Conservation (phyloP, 2,329 filamentous ascomycete species). For the Orbilia brochopaga region DNA sequence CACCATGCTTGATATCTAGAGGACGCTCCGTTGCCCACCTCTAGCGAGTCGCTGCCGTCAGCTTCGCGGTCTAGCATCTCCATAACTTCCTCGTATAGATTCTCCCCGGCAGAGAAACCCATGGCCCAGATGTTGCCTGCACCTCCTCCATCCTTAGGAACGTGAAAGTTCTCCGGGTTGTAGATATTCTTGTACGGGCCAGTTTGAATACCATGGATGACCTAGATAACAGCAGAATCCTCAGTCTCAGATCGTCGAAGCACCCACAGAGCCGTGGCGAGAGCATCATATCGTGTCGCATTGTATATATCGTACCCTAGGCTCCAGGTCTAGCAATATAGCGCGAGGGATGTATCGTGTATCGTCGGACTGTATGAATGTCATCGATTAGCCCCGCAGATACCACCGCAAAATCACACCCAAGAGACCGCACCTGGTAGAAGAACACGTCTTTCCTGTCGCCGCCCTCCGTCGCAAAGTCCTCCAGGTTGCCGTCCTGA, state of each 20-base stretch:
- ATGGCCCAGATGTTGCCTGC: constrained; percentile 99
- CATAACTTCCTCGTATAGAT: constrained; percentile 85
- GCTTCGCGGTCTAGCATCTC: constrained; percentile 99
- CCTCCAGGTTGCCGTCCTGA: constrained; percentile 93
- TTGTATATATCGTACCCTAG: constrained; percentile 66
- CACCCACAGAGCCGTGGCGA: background rate
- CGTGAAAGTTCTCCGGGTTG: constrained; percentile 98
- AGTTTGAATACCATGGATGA: constrained; percentile 89
- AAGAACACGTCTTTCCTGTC: constrained; percentile 99
- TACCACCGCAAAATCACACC: background rate
- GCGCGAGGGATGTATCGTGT: constrained; percentile 96
- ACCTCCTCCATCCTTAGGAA: constrained; percentile 89
- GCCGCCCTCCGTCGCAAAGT: constrained; percentile 95
- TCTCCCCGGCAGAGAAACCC: constrained; percentile 90
- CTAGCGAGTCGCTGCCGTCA: constrained; percentile 94
- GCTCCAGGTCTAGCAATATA: constrained; percentile 93
- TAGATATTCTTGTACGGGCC: constrained; percentile 98
- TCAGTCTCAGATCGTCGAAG: constrained; percentile 4
- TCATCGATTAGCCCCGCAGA: background rate
- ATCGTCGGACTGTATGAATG: constrained; percentile 76
- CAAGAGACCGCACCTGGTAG: constrained; percentile 68
- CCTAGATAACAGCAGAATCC: constrained; percentile 60
- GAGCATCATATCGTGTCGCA: background rate
- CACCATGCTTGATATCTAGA: background rate
- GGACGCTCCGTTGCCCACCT: constrained; percentile 63